Conservation (phyloP, 208 protist genomes). For the Leishmania tarentolae region DNA sequence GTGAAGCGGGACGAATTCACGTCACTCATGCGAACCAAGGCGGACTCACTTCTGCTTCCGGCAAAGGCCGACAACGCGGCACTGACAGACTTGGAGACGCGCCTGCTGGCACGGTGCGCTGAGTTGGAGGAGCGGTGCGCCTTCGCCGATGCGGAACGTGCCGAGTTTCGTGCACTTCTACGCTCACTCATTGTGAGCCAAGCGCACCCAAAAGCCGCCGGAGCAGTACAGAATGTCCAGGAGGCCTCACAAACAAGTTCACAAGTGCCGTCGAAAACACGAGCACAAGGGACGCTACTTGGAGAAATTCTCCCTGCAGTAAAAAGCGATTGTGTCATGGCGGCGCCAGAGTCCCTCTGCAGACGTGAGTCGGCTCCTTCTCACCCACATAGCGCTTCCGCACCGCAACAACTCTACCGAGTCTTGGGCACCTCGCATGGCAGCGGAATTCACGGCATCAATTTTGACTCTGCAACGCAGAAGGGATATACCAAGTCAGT, state of each 20-base stretch:
- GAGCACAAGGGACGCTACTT: constrained; percentile 13
- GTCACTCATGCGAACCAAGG: constrained; percentile 53
- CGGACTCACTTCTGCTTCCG: constrained; percentile 48
- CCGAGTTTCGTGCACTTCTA: constrained; percentile 67
- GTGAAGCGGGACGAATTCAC: constrained; percentile 55
- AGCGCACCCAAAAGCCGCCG: neutral
- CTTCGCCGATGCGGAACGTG: constrained; percentile 75
- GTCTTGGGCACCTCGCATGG: constrained; percentile 13
- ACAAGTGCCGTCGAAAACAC: no score
- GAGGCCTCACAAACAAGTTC: neutral
- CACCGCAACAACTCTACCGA: constrained; percentile 21
- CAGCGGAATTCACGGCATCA: constrained; percentile 18
- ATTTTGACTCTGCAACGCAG: neutral
- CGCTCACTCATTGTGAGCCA: constrained; percentile 44
- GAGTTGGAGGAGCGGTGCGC: constrained; percentile 77
- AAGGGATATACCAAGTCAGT: neutral
- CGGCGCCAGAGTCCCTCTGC: neutral
- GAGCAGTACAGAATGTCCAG: neutral
- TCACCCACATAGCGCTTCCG: neutral
- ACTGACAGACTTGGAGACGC: constrained; percentile 52
- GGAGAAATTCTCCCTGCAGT: constrained; percentile 19
- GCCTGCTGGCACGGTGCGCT: constrained; percentile 50
- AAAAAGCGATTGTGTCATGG: no score
- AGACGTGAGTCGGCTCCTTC: neutral
- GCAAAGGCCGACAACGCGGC: constrained; percentile 62